Evolutionary conservation across 371 early-diverging fungal species (phyloP), one percentile per base, ranked within the genome.

Genomic region (Nosema muscidifuracis): DNA sequence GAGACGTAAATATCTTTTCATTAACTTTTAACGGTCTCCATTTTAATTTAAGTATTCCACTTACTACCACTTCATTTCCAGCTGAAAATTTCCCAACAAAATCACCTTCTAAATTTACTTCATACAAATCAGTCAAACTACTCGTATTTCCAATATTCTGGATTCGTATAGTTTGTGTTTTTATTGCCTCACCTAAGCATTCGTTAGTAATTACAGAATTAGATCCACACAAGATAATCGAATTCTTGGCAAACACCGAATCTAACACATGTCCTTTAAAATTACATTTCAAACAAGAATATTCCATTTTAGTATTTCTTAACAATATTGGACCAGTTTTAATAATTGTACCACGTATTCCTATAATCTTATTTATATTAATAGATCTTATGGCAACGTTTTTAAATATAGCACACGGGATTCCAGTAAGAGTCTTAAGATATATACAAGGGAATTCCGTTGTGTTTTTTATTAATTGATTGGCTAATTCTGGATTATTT

Each of bases 261-360:
- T 38, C 66, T 13, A 33, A 22, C 9, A 55, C n/a, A 51, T 55
- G 50, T 13, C 28, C 64, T 56, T 36, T 74, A 20, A 22, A 36
- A 22, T 68, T 72, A 62, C 81, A 80, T 31, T 69, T 68, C 22
- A 78, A 24, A 42, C 81, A 80, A n/a, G 30, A 36, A 43, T 61
- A 44, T 40, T 71, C 65, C 0, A 31, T 51, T 36, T 53, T 62
- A 28, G 71, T 78, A 44, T 66, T 65, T 56, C 66, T 80, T 31
- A 81, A 74, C 16, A 77, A 64, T 12, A 78, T 51, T 0, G 44
- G 67, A 50, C 75, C 69, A 28, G 68, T 56, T 63, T 74, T 77
- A 20, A 80, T 74, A 0, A 83, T 67, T 20, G 79, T 81, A 36
- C 83, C 83, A 30, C 61, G 53, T 0, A 81, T 64, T 50, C 65